phyloP scores from a whole-genome alignment of 169 alveolate genomes.

The Plasmodium vivax region DNA sequence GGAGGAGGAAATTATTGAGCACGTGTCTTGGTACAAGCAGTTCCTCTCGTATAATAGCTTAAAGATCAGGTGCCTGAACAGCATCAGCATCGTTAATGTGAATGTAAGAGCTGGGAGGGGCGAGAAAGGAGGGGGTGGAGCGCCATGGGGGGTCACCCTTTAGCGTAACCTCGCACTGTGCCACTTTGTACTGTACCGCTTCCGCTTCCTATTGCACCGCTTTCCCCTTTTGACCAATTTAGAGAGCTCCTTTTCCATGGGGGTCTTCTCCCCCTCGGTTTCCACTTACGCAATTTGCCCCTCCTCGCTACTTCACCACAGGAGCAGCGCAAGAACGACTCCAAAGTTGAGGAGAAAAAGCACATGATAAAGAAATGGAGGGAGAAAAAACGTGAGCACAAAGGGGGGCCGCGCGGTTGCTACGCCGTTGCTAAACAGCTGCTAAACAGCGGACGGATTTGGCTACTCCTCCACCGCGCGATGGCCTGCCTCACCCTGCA shows the following conservation, averaged over 20 bases:
- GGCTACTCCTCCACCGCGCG: background rate
- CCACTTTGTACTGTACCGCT: too few species aligned
- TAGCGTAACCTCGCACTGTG: background rate
- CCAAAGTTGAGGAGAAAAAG: slow-evolving; percentile 47
- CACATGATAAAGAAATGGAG: slow-evolving; percentile 50
- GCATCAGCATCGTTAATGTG: slow-evolving; percentile 34
- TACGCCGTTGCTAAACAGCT: background rate
- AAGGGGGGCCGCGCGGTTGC: background rate
- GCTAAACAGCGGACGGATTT: background rate
- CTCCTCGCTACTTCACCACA: background rate
- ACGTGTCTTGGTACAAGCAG: slow-evolving; percentile 34
- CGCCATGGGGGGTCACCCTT: background rate
- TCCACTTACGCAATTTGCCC: background rate
- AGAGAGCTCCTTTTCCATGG: background rate
- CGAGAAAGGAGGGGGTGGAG: background rate
- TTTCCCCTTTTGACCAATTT: background rate
- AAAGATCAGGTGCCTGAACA: slow-evolving; percentile 32
- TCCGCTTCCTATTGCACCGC: background rate
- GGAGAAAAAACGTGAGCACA: slow-evolving; percentile 43
- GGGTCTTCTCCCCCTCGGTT: background rate
- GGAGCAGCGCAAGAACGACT: slow-evolving; percentile 54
- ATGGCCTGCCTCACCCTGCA: background rate
- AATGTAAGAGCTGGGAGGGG: slow-evolving; percentile 13
- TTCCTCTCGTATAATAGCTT: slow-evolving; percentile 14
- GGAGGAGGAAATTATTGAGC: slow-evolving; percentile 45